Evolutionary conservation across 2,329 filamentous ascomycete genomes (phyloP), one percentile per base, ranked within the genome.

Genomic region (Pyrenochaeta sp.): DNA sequence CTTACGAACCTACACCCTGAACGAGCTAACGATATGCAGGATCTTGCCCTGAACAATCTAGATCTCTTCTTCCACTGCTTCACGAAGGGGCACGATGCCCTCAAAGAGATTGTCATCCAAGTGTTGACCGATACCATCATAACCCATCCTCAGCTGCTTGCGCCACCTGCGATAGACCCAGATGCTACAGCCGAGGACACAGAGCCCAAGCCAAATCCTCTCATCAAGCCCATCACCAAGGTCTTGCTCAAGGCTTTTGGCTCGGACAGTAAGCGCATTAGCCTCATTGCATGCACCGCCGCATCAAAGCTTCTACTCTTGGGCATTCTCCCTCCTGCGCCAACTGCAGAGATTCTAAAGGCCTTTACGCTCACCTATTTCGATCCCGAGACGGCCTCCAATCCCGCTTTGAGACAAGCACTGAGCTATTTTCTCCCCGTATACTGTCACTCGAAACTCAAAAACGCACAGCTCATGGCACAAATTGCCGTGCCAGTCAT

Each of bases 31-130:
- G 33, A 14, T 7, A 7, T 31, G 20, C 63, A 87, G 77, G 91
- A 92, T 7, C 86, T 98, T 18, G 95, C 95, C 0, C 89, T 94
- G 71, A 92, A 96, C 74, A 98, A 99, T 73, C 81, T 98, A 60
- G 89, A 87, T 0, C 84, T 99, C 2, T 99, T 99, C 77, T 90
- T 97, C 75, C 93, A 97, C 74, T 97, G 96, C 80, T 97, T 96
- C 78, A 90, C 82, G 76, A 97, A 96, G 79, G 95, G 95, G 1
- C 92, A 97, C 69, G 88, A 95, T 9, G 87, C 89, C 0, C 82
- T 99, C 33, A 94, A 98, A 74, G 90, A 94, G 45, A 96, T 92
- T 7, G 90, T 92, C 0, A 79, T 98, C 29, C 92, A 98, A 60
- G 96, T 97, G 58, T 84, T 99, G 29, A 93, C 92, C 9, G 95